Percentiles rank a stretch among this genome's conserved stretches.
These are phyloP conservation scores for Penicillium simplicissimum DNA, from an alignment of 495 filamentous ascomycete genomes.

Conservation along the genomic window DNA sequence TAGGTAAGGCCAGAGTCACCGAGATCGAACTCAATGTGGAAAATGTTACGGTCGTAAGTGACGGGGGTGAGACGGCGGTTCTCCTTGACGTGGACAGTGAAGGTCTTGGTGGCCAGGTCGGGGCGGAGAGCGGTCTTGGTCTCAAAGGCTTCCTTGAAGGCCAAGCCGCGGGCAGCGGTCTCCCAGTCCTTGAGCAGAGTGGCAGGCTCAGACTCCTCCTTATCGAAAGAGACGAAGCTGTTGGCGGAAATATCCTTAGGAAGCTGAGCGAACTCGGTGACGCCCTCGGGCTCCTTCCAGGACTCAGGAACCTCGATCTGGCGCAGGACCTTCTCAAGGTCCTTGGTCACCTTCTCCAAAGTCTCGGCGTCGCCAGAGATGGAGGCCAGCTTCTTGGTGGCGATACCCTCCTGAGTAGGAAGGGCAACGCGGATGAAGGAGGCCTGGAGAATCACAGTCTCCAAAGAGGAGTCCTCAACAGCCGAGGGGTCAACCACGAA, in stretches of 20 bases:
- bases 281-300: conserved; percentile 70
- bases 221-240: conserved; percentile 82
- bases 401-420: conserved; percentile 53
- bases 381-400: conserved; percentile 56
- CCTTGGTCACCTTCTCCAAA: conserved; percentile 61
- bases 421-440: conserved; percentile 77
- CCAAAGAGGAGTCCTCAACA: conserved; percentile 59
- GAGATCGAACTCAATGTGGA: conserved; percentile 99
- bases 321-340: conserved; percentile 68
- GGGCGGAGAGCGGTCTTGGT: conserved; percentile 75
- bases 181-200: conserved; percentile 72
- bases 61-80: conserved; percentile 86
- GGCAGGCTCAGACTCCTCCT: conserved; percentile 67
- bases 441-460: conserved; percentile 66
- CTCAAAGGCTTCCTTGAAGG: conserved; percentile 92
- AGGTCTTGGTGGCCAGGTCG: conserved; percentile 82
- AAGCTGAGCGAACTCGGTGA: conserved; percentile 51
- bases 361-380: conserved; percentile 55
- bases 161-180: conserved; percentile 79
- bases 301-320: conserved; percentile 71
- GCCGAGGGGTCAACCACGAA: conserved; percentile 69
- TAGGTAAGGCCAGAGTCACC: conserved; percentile 88
- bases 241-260: conserved; percentile 65
- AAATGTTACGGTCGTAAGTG: conserved; percentile 96
- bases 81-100: conserved; percentile 87